Evolutionary conservation across 208 protist genomes (phyloP).

Genomic region (Acanthamoeba sp.): DNA sequence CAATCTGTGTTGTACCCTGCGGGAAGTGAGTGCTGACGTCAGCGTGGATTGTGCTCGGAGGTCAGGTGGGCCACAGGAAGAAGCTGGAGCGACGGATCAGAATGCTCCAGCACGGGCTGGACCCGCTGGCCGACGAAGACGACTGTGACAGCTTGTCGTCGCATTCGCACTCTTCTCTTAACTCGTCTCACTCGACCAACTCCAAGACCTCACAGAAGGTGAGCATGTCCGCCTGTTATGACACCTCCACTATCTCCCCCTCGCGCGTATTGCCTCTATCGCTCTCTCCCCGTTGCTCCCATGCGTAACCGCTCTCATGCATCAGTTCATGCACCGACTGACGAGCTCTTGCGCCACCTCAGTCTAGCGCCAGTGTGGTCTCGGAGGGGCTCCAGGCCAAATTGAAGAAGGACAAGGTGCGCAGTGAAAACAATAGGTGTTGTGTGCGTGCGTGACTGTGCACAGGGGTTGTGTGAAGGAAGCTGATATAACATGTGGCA

Average conservation of each 20-base stretch:
- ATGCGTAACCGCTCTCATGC: too few relatives aligned
- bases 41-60: too few relatives aligned
- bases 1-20: too few relatives aligned
- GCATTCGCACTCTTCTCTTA: background rate
- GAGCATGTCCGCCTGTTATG: too few relatives aligned
- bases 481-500: too few relatives aligned
- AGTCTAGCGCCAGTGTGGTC: conserved; percentile 14
- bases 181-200: background rate
- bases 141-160: background rate
- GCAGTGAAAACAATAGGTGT: background rate
- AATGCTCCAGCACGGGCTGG: conserved; percentile 68
- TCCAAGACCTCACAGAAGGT: conserved; percentile 13
- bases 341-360: background rate
- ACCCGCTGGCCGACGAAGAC: conserved; percentile 42
- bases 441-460: background rate
- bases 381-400: conserved; percentile 1
- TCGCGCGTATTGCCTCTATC: too few relatives aligned
- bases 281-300: too few relatives aligned
- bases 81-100: conserved; percentile 60
- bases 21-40: too few relatives aligned
- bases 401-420: conserved; percentile 57
- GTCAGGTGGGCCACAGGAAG: conserved; percentile 65
- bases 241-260: background rate
- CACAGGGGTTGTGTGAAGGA: too few relatives aligned
- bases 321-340: background rate